A percentile compares a stretch with the other conserved stretches of the same genome.
These are phyloP conservation scores for Aotearoamyces nothofagi DNA, from an alignment of 2,329 filamentous ascomycete genomes.

Conservation along the genomic window DNA sequence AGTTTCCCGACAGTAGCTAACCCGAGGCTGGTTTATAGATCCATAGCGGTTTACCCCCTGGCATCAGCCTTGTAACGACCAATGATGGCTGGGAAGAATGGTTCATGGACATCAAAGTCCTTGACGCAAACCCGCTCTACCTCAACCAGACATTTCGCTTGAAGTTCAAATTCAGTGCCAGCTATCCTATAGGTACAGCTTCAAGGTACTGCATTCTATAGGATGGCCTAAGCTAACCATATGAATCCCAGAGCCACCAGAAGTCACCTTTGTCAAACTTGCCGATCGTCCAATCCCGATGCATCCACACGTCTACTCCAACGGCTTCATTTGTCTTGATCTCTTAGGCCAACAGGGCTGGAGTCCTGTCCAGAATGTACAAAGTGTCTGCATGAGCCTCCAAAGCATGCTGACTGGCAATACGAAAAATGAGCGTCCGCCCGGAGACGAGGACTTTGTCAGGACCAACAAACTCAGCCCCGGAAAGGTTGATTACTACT, in stretches of 20 bases:
- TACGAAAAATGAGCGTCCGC: conserved; percentile 75
- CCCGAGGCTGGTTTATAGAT: conserved; percentile 12
- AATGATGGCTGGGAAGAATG: conserved; percentile 82
- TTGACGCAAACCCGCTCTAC: conserved; percentile 86
- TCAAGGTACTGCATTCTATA: background rate
- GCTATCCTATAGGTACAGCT: conserved; percentile 74
- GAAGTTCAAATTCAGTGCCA: conserved; percentile 69
- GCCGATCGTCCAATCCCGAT: conserved; percentile 63
- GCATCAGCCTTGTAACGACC: conserved; percentile 65
- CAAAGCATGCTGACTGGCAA: conserved; percentile 98
- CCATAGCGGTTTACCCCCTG: conserved; percentile 31
- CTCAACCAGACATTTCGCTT: conserved; percentile 64
- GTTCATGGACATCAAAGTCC: conserved; percentile 80
- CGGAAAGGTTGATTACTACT: conserved; percentile 83
- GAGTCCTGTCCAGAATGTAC: conserved; percentile 94
- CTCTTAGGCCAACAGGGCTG: conserved; percentile 78
- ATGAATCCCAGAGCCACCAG: conserved; percentile 59
- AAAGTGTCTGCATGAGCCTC: conserved; percentile 91
- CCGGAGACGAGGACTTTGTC: conserved; percentile 83
- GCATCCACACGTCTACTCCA: conserved; percentile 95
- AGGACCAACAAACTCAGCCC: conserved; percentile 63
- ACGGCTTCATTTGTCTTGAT: conserved; percentile 96
- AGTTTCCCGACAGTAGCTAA: too few relatives aligned
- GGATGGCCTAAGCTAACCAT: background rate
- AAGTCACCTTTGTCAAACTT: conserved; percentile 72